Evolutionary conservation across 169 alveolate genomes (phyloP), one percentile per base, ranked within the genome.

Genomic region (Eimeria maxima): DNA sequence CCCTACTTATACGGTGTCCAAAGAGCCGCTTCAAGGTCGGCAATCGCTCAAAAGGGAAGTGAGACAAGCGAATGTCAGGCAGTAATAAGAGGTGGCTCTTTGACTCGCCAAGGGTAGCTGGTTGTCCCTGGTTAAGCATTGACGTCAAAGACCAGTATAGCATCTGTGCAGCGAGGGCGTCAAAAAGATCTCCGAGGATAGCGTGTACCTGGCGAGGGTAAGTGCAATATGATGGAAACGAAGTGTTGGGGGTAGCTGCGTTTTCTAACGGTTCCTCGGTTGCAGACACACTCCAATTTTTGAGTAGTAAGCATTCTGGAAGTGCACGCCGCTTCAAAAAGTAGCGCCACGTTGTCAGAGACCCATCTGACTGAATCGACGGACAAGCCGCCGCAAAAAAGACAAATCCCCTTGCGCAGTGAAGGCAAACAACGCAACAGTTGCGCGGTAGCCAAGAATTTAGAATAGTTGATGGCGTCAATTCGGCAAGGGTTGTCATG

Each of bases 251-350:
- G 24, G 18, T 6, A 57, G 3, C 33, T 29, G 22, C 57, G 92
- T 60, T 84, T 8, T 50, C 69, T 4, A 4, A 7, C 33, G 74
- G 45, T 5, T 29, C 74, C 53, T 60, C 67, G 3, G 44, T 22
- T 65, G 14, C 53, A 18, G 47, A 16, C 4, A 45, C 50, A 27
- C 24, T n/a, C 14, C 20, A 47, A n/a, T 6, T 13, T 7, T 44
- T 45, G 27, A 63, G 63, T 47, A 87, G 38, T 44, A 87, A n/a
- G 69, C 94, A 87, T 45, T 87, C 94, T 87, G 94, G 94, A 53
- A 87, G 94, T 18, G 94, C 94, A n/a, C 94, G 94, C n/a, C 94
- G 94, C 83, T 87, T 69, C 94, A 87, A 50, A 44, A 87, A 87
- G 63, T 42, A 87, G 67, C 83, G 80, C 83, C 94, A 87, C 42